Base-by-base conservation (phyloP, 805 yeast genomes). In the Deakozyma indianensis region DNA sequence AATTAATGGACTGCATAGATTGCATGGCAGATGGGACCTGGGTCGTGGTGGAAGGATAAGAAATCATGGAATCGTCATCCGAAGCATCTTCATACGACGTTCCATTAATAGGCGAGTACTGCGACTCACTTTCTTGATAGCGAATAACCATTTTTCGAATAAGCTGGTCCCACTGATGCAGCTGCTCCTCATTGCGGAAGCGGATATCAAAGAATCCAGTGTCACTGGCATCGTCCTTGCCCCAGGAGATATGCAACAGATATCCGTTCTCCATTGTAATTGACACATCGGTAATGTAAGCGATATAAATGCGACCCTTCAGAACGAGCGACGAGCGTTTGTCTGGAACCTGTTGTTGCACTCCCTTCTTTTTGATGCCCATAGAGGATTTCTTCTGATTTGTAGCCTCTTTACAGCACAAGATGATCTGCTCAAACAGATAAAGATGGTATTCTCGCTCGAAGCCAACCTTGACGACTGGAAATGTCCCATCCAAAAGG, bases 391-490 rank as follows among this genome's bases (percentile, higher is more conserved):
- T 66, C 57, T 74, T 77, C 50, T 73, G 71, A 43, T 68, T 58
- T 5, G 65, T 61, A 4, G 71, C 64, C 56, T 80, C 87, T 54
- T 78, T 78, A 63, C 84, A 83, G 50, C 78, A 68, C 29, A 78
- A 65, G 16, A 78, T 67, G 48, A 75, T 75, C 49, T 71, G 73
- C 58, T 92, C 96, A 61, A 92, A 90, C 20, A 92, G 69, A 56
- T 86, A 92, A 20, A 94, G 87, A 56, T 82, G 82, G 60, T 86
- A 90, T 55, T 88, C 96, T 46, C 82, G 77, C 59, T 90, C 96
- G 50, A 72, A 73, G 22, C 80, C 83, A 23, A 51, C 52, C 50
- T 52, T 58, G 23, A 57, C 51, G 3, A 64, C 66, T 2, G 63
- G 60, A 27, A 83, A 87, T 35, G 69, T 67, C 47, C 86, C 90